Conservation (phyloP, 352 stramenopile species). For the Phytophthora citrophthora region DNA sequence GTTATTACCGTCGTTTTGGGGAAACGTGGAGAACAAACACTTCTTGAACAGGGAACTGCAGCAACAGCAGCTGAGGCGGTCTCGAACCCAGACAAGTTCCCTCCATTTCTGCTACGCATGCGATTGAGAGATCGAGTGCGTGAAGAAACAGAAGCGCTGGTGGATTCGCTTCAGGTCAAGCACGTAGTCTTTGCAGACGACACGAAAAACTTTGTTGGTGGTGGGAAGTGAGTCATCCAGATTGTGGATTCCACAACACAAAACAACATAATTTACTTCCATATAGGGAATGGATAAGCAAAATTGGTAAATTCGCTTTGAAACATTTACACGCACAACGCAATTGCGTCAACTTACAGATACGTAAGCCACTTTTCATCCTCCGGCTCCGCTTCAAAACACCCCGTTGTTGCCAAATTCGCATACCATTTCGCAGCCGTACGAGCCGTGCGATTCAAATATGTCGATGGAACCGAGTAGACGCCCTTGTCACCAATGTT, state of each 20-base stretch:
- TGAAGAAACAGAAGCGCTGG: background rate
- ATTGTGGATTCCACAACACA: too few species aligned
- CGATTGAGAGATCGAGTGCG: slow-evolving; percentile 4
- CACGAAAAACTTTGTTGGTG: background rate
- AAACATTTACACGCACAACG: too few species aligned
- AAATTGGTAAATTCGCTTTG: background rate
- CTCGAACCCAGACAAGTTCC: slow-evolving; percentile 11
- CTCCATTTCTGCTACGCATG: slow-evolving; percentile 8
- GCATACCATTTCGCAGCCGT: background rate
- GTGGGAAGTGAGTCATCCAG: too few species aligned
- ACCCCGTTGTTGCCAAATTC: slow-evolving; percentile 23
- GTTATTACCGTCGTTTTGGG: background rate
- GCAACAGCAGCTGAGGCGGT: slow-evolving; percentile 7
- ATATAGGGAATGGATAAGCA: too few species aligned
- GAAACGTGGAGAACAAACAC: background rate
- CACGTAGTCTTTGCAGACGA: slow-evolving; percentile 2
- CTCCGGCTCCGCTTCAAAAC: slow-evolving; percentile 30
- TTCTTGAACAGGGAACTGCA: slow-evolving; percentile 1
- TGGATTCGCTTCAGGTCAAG: slow-evolving; percentile 6
- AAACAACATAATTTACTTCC: too few species aligned
- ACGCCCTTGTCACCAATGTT: background rate
- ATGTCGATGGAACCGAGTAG: background rate
- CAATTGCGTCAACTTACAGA: background rate
- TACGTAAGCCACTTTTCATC: slow-evolving; percentile 38
- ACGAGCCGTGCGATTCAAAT: background rate